Base-by-base conservation (phyloP, 345 rosid genomes). In the Pistacia integerrima region DNA sequence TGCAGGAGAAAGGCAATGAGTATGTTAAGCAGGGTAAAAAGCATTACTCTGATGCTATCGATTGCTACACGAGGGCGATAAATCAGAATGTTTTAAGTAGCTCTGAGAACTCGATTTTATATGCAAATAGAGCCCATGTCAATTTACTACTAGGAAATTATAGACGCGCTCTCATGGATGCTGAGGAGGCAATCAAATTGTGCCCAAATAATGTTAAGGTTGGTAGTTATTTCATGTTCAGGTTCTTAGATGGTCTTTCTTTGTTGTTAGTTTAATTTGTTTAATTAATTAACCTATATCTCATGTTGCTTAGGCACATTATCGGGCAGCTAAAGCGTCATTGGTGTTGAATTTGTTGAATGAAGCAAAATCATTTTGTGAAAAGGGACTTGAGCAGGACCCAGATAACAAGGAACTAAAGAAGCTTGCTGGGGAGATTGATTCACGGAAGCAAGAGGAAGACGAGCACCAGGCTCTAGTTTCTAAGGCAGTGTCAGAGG, bases 291-390 rank as follows among this genome's bases (percentile, higher is more conserved):
- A 52, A 70, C 35, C 30, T 56, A 38, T 54, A 11, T 69, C 55
- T 4, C 2, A 54, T 64, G 20, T 80, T 73, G 9, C 5, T 30
- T 64, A 92, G 98, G 99, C 97, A 0, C 74, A 82, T 63, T 95
- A 93, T 85, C 91, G 99, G 78, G 97, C 94, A 80, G 93, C 97
- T 70, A 95, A 93, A 84, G 96, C 98, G 11, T 88, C 94, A 16
- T 33, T 90, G 80, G 82, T 87, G 3, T 57, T 95, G 77, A 88
- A 87, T 77, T 82, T 92, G 80, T 83, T 90, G 71, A 18, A 68
- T n/a, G 94, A 95, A 72, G 94, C 97, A 18, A 87, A 83, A 74
- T 79, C 82, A 30, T 88, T 77, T 67, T 77, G 87, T 33, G 85
- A 88, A 48, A 82, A 56, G 73, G 99, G 94, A 69, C 88, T 92